Conservation (phyloP, 306 rosid species). For the Inga leiocalycina region DNA sequence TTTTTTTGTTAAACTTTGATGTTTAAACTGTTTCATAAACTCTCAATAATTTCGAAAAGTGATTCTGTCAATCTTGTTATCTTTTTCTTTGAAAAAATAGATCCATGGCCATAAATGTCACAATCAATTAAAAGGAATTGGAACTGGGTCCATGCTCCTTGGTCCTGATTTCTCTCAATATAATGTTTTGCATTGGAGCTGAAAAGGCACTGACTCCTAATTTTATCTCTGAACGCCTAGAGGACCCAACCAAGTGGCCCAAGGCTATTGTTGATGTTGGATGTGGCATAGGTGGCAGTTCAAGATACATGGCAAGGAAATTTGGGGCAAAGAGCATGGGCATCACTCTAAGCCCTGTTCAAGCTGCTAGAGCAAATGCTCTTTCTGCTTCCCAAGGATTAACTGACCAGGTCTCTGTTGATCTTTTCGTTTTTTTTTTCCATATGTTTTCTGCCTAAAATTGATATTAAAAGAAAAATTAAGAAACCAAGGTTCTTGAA, state of each 20-base stretch:
- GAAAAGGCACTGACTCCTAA: background rate
- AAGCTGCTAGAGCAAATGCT: slow-evolving; percentile 82
- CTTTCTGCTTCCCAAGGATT: slow-evolving; percentile 72
- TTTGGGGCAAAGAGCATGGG: slow-evolving; percentile 68
- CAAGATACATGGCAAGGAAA: slow-evolving; percentile 71
- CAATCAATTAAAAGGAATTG: background rate
- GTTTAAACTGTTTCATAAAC: background rate
- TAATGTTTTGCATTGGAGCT: background rate
- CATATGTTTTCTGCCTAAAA: background rate
- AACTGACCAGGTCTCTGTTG: slow-evolving; percentile 50
- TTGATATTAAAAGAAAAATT: background rate
- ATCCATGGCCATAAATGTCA: background rate
- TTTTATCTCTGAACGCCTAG: slow-evolving; percentile 9
- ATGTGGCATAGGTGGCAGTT: slow-evolving; percentile 97
- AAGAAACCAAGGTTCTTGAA: background rate
- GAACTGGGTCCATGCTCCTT: background rate
- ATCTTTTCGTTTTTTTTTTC: background rate
- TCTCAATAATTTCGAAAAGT: background rate
- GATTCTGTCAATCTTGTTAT: background rate
- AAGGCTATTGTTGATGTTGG: slow-evolving; percentile 79
- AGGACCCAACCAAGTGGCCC: slow-evolving; percentile 38
- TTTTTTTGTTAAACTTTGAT: background rate
- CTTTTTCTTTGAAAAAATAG: background rate
- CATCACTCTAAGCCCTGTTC: slow-evolving; percentile 87
- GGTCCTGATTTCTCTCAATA: background rate